phyloP scores from a whole-genome alignment of 352 stramenopile genomes.

The Stramenopiles sp. region DNA sequence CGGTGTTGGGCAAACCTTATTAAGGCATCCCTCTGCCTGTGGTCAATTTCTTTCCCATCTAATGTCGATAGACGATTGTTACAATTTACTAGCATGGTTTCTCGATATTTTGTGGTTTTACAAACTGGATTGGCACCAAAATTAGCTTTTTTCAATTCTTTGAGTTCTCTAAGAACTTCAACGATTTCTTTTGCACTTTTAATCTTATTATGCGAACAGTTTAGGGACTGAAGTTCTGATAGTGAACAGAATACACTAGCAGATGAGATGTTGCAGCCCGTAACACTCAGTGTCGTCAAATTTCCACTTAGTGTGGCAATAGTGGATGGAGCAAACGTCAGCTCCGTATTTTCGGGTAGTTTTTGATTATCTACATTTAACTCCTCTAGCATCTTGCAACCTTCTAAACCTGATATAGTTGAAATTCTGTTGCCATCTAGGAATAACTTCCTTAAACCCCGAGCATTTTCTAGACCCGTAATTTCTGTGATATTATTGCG shows the following conservation, averaged over 20 bases:
- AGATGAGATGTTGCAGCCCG: neutral
- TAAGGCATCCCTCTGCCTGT: neutral
- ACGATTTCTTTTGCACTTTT: neutral
- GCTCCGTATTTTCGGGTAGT: neutral
- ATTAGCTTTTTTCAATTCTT: neutral
- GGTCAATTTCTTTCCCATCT: neutral
- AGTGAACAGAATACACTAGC: neutral
- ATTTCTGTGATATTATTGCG: neutral
- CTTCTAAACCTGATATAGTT: neutral
- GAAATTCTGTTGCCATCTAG: neutral
- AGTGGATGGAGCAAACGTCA: neutral
- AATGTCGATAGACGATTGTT: neutral
- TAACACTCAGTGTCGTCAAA: neutral
- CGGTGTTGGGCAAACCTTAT: neutral
- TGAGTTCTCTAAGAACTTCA: neutral
- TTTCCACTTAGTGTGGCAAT: neutral
- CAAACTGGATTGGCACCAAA: neutral
- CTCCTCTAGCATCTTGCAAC: neutral
- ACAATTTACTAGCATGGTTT: neutral
- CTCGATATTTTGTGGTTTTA: neutral
- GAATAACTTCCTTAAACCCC: neutral
- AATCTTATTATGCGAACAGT: neutral
- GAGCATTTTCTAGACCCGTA: neutral
- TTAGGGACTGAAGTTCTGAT: neutral
- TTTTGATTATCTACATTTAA: neutral